A percentile compares a stretch with the other conserved stretches of the same genome.
These are phyloP conservation scores for Pseudocercospora fijiensis DNA, from an alignment of 2,329 filamentous ascomycete genomes.

Conservation along the genomic window DNA sequence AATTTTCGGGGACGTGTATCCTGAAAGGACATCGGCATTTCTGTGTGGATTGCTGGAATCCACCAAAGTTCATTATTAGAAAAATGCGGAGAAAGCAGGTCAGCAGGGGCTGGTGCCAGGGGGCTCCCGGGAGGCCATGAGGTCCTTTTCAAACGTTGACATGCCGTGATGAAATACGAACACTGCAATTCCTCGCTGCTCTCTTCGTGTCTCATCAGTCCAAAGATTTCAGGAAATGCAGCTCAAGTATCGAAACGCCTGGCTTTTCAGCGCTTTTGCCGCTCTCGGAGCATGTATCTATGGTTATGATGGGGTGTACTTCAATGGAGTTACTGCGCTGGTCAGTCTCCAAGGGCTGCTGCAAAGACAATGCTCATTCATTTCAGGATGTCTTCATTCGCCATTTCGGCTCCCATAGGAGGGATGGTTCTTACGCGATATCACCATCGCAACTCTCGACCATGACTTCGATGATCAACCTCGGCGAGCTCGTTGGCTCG, in stretches of 20 bases:
- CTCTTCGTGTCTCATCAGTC: background rate
- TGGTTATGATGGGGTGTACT: background rate
- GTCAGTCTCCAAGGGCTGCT: background rate
- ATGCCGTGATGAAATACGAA: background rate
- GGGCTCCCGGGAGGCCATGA: background rate
- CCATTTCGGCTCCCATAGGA: background rate
- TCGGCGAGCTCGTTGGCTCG: background rate
- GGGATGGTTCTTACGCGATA: background rate
- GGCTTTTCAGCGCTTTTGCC: background rate
- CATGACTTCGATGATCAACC: background rate
- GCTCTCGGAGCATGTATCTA: background rate
- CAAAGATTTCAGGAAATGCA: background rate
- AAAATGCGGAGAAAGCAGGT: background rate
- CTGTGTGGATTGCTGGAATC: background rate
- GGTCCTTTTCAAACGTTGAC: background rate
- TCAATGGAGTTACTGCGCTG: background rate
- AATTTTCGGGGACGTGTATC: background rate
- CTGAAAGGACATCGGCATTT: background rate
- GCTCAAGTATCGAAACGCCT: background rate
- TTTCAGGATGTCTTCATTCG: background rate
- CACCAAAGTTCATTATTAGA: background rate
- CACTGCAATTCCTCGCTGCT: background rate
- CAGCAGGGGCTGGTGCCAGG: background rate
- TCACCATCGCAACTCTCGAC: background rate
- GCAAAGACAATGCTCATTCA: background rate